A percentile compares a stretch with the other conserved stretches of the same genome.
phyloP scores from a whole-genome alignment of 257 asterid species.

The Cynanchum wilfordii region DNA sequence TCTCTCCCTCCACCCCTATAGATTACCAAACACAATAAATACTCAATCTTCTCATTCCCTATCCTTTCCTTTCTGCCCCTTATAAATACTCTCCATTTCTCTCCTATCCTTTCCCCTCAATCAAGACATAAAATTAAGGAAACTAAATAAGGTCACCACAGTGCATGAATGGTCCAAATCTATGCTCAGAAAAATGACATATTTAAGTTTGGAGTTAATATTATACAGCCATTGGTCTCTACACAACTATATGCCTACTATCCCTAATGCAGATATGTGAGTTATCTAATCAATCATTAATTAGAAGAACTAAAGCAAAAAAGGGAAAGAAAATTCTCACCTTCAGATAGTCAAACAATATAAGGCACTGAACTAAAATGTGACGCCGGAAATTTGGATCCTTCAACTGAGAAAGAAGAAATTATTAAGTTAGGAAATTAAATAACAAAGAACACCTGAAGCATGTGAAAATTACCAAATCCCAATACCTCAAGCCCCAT shows the following conservation, averaged over 20 bases:
- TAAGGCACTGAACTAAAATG: slow-evolving; percentile 88
- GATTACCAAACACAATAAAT: background rate
- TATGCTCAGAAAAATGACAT: background rate
- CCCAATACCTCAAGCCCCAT: slow-evolving; percentile 92
- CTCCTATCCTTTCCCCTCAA: background rate
- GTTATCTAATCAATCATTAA: background rate
- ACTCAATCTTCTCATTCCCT: background rate
- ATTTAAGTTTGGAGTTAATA: background rate
- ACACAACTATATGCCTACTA: background rate
- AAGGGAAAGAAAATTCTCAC: slow-evolving; percentile 23
- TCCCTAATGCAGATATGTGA: background rate
- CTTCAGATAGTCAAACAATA: slow-evolving; percentile 91
- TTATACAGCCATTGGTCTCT: background rate
- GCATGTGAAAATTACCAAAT: background rate
- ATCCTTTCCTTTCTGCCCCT: background rate
- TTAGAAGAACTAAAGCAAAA: background rate
- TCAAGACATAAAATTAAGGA: background rate
- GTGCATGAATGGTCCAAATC: background rate
- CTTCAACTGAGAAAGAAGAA: slow-evolving; percentile 54
- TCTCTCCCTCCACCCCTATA: background rate
- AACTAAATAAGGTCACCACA: background rate
- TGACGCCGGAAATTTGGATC: slow-evolving; percentile 99
- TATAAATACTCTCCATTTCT: background rate
- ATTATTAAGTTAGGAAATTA: slow-evolving; percentile 11
- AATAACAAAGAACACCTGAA: background rate